Evolutionary conservation across 208 protist genomes (phyloP), one percentile per base, ranked within the genome.

Genomic region (Leishmania amazonensis): DNA sequence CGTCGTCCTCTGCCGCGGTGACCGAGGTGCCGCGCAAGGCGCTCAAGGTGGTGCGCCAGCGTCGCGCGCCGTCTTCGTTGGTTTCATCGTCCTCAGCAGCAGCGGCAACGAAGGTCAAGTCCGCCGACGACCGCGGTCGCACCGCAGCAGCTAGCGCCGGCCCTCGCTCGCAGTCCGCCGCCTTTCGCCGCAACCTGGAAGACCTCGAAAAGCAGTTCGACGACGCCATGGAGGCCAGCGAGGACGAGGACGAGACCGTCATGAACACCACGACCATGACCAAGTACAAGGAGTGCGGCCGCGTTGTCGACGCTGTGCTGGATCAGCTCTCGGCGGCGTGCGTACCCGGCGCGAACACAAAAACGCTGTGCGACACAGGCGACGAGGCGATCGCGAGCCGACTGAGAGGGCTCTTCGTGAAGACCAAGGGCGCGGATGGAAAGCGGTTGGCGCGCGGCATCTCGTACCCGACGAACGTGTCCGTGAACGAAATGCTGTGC

Each of bases 401-500:
- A 7, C 85, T 95, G 31, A 86, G 90, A 45, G 78, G 40, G 2
- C 81, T 96, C 79, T 97, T 96, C 75, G 83, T 83, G 38, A 96
- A 96, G 85, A 88, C 86, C 15, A 93, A 95, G 81, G 87, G 91
- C 72, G 87, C 84, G 40, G 85, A 94, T 49, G 89, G 89, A 38
- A 90, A 88, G 53, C 86, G 85, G 47, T 83, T 96, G 54, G 51
- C 84, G 49, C 97, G 97, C 57, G 99, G 99, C 67, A 85, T 99
- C 45, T 94, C 97, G 49, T 99, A 99, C 91, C 99, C 99, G 75
- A 99, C 99, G 7, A 99, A 98, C 87, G 81, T 99, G 65, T 99
- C 98, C 38, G 92, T 99, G 53, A 99, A 99, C 89, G 97, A 99
- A 83, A 87, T 91, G 74, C 92, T 99, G 71, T 99, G 98, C 83